Evolutionary conservation across 1,284 basidiomycete species (phyloP), one percentile per base, ranked within the genome.

Genomic region (Trichosporon inkin): DNA sequence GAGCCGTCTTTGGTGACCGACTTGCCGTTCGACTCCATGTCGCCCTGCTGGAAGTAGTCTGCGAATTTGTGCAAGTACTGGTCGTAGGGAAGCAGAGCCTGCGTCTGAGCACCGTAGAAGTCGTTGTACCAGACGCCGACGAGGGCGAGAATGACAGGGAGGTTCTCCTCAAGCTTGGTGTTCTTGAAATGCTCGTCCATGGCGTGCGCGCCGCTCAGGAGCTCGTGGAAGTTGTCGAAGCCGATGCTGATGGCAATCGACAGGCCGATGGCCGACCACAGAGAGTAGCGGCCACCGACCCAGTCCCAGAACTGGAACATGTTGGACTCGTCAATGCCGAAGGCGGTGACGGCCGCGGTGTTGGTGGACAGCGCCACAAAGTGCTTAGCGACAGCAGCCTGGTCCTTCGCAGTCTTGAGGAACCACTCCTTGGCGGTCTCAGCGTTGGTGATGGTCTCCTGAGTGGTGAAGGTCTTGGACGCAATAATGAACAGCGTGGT

Each of bases 271-370:
- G 96, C 94, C 64, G 90, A 92, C 95, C 96, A 99, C 70, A 99
- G 84, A 69, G 90, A 93, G 85, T 99, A 99, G 67, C 95, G 87
- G 41, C 96, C 95, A 66, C 95, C 95, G 67, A 99, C 95, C 96
- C 96, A 99, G 80, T 99, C 96, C 95, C 95, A 99, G 86, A 99
- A 99, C 78, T 90, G 87, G 86, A 99, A 99, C 94, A 99, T 99
- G 82, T 98, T 98, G 70, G 85, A 83, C 69, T 88, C 80, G 62
- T 88, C 83, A 71, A 99, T 99, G 58, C 95, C 96, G 72, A 99
- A 99, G n/a, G 83, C 86, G 34, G 92, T 92, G 59, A 97, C 96
- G 6, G 89, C 92, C 75, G 88, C 86, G 61, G 90, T 92, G 81
- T 99, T 99, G 66, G 96, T 99, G 72, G 90, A 92, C 61, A 99